These are phyloP conservation scores for Blastomyces gilchristii DNA, from an alignment of 2,329 filamentous ascomycete genomes.

Conservation along the genomic window DNA sequence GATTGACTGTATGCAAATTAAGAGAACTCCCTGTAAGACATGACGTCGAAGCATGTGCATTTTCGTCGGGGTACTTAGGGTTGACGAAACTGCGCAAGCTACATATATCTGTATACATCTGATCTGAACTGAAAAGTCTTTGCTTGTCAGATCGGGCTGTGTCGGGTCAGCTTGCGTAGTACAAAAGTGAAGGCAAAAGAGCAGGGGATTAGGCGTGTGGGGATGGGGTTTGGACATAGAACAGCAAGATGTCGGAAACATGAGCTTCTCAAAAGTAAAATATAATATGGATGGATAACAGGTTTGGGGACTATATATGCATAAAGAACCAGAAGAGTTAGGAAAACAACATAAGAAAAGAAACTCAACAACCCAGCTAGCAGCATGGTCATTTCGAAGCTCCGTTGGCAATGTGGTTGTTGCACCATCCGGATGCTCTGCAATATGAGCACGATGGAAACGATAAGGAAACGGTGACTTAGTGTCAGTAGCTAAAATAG, in stretches of 20 bases:
- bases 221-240: neutral
- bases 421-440: neutral
- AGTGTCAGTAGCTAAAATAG: neutral
- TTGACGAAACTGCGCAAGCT: neutral
- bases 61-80: neutral
- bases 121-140: neutral
- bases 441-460: neutral
- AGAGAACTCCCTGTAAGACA: neutral
- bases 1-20: neutral
- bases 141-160: neutral
- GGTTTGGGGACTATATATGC: neutral
- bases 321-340: neutral
- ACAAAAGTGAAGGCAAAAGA: neutral
- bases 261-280: neutral
- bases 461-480: neutral
- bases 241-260: neutral
- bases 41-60: neutral
- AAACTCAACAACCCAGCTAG: neutral
- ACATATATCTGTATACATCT: neutral
- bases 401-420: neutral
- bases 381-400: neutral
- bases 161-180: neutral
- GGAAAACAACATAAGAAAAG: neutral
- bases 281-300: neutral
- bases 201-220: neutral